phyloP scores from a whole-genome alignment of 2,329 filamentous ascomycete species.

The Paradendryphiella salina region DNA sequence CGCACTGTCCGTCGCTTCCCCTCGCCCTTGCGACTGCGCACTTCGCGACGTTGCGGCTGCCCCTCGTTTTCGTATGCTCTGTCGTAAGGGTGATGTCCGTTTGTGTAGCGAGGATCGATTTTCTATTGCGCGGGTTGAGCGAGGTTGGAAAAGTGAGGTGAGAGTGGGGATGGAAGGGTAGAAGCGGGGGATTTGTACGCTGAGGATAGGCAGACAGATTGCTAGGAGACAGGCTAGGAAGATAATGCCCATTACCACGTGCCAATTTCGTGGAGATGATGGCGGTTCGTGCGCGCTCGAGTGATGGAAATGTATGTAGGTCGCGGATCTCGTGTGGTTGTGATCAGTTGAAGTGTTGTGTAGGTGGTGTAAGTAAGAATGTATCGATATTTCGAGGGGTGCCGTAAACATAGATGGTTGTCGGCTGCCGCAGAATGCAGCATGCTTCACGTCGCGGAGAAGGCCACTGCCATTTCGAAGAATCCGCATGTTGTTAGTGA shows the following conservation, averaged over 20 bases:
- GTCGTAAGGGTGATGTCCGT: constrained; percentile 13
- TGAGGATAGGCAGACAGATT: constrained; percentile 29
- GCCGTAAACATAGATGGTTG: not conserved
- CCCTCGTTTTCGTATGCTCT: constrained; percentile 5
- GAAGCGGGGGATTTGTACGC: constrained; percentile 26
- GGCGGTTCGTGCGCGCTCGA: too few species aligned
- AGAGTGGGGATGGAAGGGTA: not conserved
- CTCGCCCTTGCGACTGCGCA: not conserved
- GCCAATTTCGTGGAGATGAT: not conserved
- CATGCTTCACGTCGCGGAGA: not conserved
- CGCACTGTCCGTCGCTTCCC: constrained; percentile 10
- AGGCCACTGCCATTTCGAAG: not conserved
- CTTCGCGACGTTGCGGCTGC: not conserved
- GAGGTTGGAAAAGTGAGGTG: not conserved
- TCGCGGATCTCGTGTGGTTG: not conserved
- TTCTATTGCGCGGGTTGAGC: constrained; percentile 15
- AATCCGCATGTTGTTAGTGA: not conserved
- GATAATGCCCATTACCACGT: constrained; percentile 16
- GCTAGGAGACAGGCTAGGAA: constrained; percentile 26
- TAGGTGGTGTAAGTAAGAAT: not conserved
- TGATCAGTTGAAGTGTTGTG: not conserved
- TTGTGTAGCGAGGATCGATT: constrained; percentile 19
- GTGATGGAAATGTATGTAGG: not conserved
- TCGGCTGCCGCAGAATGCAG: not conserved
- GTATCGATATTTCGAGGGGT: not conserved